Evolutionary conservation across 768 basidiomycete genomes (phyloP).

Genomic region (Lyophyllum decastes): DNA sequence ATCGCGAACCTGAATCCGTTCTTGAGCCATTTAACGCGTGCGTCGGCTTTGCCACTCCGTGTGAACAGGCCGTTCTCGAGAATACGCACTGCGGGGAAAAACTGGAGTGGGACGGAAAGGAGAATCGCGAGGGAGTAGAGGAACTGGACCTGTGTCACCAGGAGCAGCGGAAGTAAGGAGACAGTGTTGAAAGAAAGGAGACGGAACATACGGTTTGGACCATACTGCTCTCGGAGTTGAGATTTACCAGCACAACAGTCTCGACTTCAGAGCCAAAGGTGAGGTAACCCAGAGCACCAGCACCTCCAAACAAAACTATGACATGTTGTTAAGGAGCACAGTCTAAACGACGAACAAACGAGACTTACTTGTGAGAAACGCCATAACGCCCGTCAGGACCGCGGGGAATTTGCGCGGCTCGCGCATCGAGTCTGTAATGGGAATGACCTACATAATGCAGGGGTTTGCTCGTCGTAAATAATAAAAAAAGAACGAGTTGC

Average conservation of each 20-base stretch:
- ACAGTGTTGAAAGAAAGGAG: slow-evolving; percentile 10
- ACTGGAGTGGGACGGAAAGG: slow-evolving; percentile 89
- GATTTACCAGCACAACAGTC: slow-evolving; percentile 93
- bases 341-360: neutral
- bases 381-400: slow-evolving; percentile 89
- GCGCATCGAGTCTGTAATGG: slow-evolving; percentile 95
- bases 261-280: slow-evolving; percentile 87
- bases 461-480: neutral
- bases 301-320: slow-evolving; percentile 82
- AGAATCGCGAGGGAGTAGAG: slow-evolving; percentile 92
- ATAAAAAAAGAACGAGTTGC: neutral
- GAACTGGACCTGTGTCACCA: slow-evolving; percentile 63
- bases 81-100: slow-evolving; percentile 97
- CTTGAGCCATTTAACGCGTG: slow-evolving; percentile 93
- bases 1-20: slow-evolving; percentile 81
- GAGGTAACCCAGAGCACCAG: slow-evolving; percentile 83
- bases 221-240: slow-evolving; percentile 79
- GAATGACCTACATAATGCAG: slow-evolving; percentile 64
- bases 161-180: neutral
- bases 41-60: slow-evolving; percentile 79
- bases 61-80: slow-evolving; percentile 95
- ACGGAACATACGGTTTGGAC: slow-evolving; percentile 76
- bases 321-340: slow-evolving; percentile 2
- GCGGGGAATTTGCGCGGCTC: slow-evolving; percentile 92
- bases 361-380: slow-evolving; percentile 67